Conservation (phyloP, 345 rosid genomes). For the Turritis glabra region DNA sequence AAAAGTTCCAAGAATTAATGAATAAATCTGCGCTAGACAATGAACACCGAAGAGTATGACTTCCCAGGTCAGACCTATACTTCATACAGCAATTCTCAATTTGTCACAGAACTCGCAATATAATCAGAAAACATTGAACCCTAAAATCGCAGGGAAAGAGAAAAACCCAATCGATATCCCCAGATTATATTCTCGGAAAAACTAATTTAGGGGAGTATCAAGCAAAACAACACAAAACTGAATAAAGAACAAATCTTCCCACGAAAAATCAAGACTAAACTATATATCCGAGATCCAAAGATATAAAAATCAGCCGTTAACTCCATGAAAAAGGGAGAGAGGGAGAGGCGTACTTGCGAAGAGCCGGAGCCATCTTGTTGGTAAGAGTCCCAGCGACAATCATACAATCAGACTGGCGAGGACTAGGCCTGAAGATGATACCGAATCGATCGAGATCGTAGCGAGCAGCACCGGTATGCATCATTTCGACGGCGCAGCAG, state of each 20-base stretch:
- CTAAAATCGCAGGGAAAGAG: slow-evolving; percentile 1
- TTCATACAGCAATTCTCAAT: slow-evolving; percentile 6
- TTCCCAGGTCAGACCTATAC: slow-evolving; percentile 5
- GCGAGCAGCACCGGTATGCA: slow-evolving; percentile 98
- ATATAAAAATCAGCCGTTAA: not conserved
- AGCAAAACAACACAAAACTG: not conserved
- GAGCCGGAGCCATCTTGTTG: slow-evolving; percentile 99
- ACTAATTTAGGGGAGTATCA: slow-evolving; percentile 4
- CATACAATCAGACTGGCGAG: slow-evolving; percentile 98
- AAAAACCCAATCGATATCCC: not conserved
- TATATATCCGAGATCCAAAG: slow-evolving; percentile 6
- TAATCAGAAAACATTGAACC: slow-evolving; percentile 9
- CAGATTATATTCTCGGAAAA: slow-evolving; percentile 11
- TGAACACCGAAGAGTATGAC: not conserved
- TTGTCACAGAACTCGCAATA: slow-evolving; percentile 4
- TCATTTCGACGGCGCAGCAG: slow-evolving; percentile 99
- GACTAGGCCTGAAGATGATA: slow-evolving; percentile 93
- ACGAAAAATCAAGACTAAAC: not conserved
- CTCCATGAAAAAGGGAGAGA: not conserved
- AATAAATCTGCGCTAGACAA: not conserved
- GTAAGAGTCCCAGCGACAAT: slow-evolving; percentile 99
- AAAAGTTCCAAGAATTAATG: not conserved
- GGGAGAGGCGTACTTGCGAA: slow-evolving; percentile 68
- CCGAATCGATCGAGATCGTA: slow-evolving; percentile 98
- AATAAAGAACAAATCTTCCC: not conserved